Evolutionary conservation across 805 yeast species (phyloP), one percentile per base, ranked within the genome.

Genomic region (Cyberlindnera suaveolens): DNA sequence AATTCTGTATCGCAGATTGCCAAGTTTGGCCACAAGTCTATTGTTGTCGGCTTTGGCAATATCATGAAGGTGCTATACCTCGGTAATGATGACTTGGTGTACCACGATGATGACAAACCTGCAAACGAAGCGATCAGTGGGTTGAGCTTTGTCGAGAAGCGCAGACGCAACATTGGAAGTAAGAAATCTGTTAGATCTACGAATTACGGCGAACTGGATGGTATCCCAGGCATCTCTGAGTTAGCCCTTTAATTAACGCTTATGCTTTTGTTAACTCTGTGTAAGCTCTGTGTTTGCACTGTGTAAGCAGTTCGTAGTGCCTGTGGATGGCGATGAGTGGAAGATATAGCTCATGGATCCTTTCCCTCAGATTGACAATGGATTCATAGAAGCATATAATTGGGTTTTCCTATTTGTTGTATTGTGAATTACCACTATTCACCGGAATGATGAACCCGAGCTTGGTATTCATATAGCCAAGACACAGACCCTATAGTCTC

Each of bases 11-110:
- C 80, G 1, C 82, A 84, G 13, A 75, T 82, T 30, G 71, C 71
- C 27, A 79, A 78, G 54, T 85, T 82, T 57, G 96, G 96, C 0
- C 86, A 77, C 56, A 85, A 86, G 53, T 75, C 93, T 0, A 77
- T 85, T 17, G 81, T 85, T 32, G 81, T 83, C 20, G 80, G 80
- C 20, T 82, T 85, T 60, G 95, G 93, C 27, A 82, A 82, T 51
- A 61, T 76, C 15, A 74, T 87, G 73, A 81, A 82, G 57, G 74
- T 87, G 29, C 64, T 87, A 27, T 85, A 83, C 56, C 68, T 85
- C 49, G 95, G 95, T 6, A 82, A 77, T 53, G 88, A 82, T 45
- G 86, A 82, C 47, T 66, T 83, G 48, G 75, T 83, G 20, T 82
- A 80, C 50, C 75, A 74, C 40, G 80, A 77, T 34, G 71, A 74